phyloP scores from a whole-genome alignment of 2,329 filamentous ascomycete species.

The Aspergillus pseudotamarii region DNA sequence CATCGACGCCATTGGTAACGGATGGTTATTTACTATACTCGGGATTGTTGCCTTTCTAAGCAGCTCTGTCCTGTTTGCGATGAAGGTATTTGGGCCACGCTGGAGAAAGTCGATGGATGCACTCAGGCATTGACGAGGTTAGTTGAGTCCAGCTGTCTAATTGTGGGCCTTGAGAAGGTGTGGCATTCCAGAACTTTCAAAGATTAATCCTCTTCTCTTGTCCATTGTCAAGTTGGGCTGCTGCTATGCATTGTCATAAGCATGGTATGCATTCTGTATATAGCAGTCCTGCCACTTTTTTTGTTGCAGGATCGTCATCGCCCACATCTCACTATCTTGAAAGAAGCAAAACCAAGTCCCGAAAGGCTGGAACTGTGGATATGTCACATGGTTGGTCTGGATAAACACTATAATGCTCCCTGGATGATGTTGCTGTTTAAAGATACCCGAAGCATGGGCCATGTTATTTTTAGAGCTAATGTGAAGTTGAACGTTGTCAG shows the following conservation, averaged over 20 bases:
- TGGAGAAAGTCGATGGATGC: constrained; percentile 68
- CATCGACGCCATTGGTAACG: constrained; percentile 70
- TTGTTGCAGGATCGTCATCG: background rate
- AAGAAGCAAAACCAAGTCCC: background rate
- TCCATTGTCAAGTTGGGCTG: background rate
- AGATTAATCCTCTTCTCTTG: background rate
- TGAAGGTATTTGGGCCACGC: constrained; percentile 61
- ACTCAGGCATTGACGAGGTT: constrained; percentile 20
- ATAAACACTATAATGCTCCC: background rate
- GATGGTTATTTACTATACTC: constrained; percentile 72
- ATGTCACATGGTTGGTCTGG: constrained; percentile 3
- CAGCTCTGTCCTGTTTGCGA: constrained; percentile 62
- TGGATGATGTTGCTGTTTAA: constrained; percentile 1
- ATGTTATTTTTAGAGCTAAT: constrained; percentile 17
- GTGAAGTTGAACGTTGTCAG: constrained; percentile 7
- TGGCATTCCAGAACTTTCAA: background rate
- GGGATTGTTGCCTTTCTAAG: constrained; percentile 60
- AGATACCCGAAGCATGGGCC: constrained; percentile 12
- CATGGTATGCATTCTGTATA: constrained; percentile 5
- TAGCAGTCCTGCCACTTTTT: background rate
- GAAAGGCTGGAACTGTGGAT: constrained; percentile 1
- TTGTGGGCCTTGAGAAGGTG: background rate
- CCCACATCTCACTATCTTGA: background rate
- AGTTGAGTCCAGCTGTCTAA: background rate
- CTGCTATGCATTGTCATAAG: background rate